phyloP scores from a whole-genome alignment of 139 green algal species.

The Spirogloea muscicola region DNA sequence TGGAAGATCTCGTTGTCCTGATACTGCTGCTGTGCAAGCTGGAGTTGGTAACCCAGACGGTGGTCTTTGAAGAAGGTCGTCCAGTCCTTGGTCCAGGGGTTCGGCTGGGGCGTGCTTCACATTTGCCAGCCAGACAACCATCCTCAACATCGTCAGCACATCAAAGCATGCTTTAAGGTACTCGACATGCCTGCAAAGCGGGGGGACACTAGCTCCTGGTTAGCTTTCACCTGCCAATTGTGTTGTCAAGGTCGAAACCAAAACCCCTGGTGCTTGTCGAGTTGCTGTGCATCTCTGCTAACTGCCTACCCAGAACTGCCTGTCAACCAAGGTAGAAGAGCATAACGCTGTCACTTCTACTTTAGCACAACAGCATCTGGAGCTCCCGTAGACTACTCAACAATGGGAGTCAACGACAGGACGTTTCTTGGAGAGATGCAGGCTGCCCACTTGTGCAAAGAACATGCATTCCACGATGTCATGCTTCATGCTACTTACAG shows the following conservation, averaged over 20 bases:
- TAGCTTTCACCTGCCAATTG: constrained; percentile 66
- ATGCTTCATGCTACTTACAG: too few relatives aligned
- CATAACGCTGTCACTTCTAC: too few relatives aligned
- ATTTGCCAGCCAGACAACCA: neutral
- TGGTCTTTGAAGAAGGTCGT: constrained; percentile 45
- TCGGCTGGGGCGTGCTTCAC: constrained; percentile 80
- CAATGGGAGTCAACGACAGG: too few relatives aligned
- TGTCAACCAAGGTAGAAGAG: too few relatives aligned
- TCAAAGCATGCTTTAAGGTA: too few relatives aligned
- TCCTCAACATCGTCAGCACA: too few relatives aligned
- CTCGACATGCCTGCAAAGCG: too few relatives aligned
- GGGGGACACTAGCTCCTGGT: neutral
- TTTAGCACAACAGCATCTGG: too few relatives aligned
- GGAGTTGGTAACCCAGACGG: constrained; percentile 36
- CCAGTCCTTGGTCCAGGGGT: constrained; percentile 83
- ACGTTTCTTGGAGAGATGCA: too few relatives aligned
- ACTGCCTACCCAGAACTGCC: constrained; percentile 64
- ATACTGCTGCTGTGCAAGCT: constrained; percentile 32
- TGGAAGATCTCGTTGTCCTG: constrained; percentile 35
- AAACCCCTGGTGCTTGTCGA: constrained; percentile 22
- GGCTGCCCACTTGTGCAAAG: too few relatives aligned
- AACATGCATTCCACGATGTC: too few relatives aligned
- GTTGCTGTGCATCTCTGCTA: constrained; percentile 83
- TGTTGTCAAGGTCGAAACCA: constrained; percentile 95
- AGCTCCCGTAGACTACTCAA: too few relatives aligned